These are phyloP conservation scores for Hydrangea macrophylla DNA, from an alignment of 148 eudicot genomes.

Conservation along the genomic window DNA sequence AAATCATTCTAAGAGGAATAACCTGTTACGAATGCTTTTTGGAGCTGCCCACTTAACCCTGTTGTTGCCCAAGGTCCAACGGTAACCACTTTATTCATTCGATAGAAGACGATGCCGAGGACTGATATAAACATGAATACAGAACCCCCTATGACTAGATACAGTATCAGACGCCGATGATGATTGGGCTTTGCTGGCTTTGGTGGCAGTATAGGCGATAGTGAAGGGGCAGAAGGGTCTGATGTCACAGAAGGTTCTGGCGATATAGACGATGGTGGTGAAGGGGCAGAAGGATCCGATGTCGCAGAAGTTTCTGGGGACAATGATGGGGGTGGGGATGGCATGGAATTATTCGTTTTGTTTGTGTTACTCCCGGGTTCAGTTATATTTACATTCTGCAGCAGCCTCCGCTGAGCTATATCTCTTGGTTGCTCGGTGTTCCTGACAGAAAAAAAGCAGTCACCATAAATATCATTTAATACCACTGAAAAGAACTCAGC, in stretches of 20 bases:
- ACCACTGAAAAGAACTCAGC: neutral
- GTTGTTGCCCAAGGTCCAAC: constrained; percentile 88
- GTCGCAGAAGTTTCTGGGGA: too few relatives aligned
- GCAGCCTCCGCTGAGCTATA: constrained; percentile 27
- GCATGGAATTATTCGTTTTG: too few relatives aligned
- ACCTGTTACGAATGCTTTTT: constrained; percentile 86
- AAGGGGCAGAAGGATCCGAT: too few relatives aligned
- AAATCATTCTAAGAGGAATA: too few relatives aligned
- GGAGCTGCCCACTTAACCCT: constrained; percentile 85
- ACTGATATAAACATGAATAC: constrained; percentile 30
- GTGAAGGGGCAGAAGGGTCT: constrained; percentile 9
- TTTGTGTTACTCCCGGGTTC: too few relatives aligned
- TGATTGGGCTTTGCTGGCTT: constrained; percentile 25
- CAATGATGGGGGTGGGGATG: too few relatives aligned
- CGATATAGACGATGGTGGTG: too few relatives aligned
- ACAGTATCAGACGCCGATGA: constrained; percentile 29
- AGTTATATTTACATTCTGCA: constrained; percentile 18
- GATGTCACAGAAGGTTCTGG: too few relatives aligned
- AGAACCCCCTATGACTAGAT: constrained; percentile 37
- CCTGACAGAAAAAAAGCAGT: constrained; percentile 22
- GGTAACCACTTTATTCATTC: constrained; percentile 48
- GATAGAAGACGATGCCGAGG: constrained; percentile 33
- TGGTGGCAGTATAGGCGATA: constrained; percentile 24
- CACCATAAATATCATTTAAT: neutral
- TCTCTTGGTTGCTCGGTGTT: constrained; percentile 10